Base-by-base conservation (phyloP, 2,329 filamentous ascomycete species). In the Beauveria sp. region DNA sequence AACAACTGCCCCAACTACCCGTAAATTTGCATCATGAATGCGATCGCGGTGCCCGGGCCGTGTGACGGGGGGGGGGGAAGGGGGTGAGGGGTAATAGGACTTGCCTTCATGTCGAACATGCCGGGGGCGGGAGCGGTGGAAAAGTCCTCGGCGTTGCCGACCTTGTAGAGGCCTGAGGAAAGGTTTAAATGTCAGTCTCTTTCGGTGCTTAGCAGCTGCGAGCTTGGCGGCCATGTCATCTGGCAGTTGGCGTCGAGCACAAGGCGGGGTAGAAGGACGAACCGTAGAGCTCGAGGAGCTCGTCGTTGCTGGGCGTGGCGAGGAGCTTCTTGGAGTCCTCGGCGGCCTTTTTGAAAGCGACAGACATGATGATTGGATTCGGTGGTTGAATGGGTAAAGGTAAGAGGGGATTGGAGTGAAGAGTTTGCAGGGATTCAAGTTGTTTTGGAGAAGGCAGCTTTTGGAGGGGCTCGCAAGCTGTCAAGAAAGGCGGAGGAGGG, bases 91-190 rank as follows among this genome's bases (percentile, higher is more conserved):
- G 30, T 14, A 24, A 22, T 43, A 53, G 28, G 38, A 59, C 66
- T 67, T 67, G 86, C 86, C 80, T 86, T 86, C 63, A 91, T 70
- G 74, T 91, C 85, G 71, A 91, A 90, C 77, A 86, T 82, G 76
- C 88, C 86, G 34, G 87, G 87, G 65, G 77, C 73, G 61, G 81
- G 66, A 67, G 87, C 86, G 65, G 72, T 74, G 66, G 70, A 64
- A 70, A 86, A 77, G 70, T 87, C 81, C 71, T 86, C 84, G 69
- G 77, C 81, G 62, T 71, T 80, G 63, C 74, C 79, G 65, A 84
- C 73, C 77, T 86, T 87, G 80, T 75, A 87, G 62, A 86, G 79
- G 67, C 71, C 84, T 86, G 65, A 46, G 45, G 43, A 24, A 42
- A 7, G n/a, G 9, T 28, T 14, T 3, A 50, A 28, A 9, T 8